Conservation (phyloP, 2,329 filamentous ascomycete species). For the Colletotrichum gigasporum region DNA sequence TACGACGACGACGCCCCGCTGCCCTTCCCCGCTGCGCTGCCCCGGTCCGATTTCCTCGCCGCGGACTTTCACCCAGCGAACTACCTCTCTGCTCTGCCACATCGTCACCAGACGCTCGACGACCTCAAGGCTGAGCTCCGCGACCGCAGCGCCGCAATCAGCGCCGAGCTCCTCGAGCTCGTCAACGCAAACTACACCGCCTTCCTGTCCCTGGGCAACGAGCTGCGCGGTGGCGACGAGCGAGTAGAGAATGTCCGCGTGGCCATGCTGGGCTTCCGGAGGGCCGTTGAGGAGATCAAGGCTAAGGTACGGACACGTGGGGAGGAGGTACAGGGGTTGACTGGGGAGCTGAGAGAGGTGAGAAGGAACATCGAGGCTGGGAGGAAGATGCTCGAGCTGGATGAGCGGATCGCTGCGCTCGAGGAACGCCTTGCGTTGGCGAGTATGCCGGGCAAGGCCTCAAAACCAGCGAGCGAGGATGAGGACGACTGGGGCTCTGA, state of each 20-base stretch:
- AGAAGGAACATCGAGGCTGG: constrained; percentile 70
- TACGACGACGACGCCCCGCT: constrained; percentile 71
- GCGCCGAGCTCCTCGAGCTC: constrained; percentile 88
- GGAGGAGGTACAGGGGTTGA: constrained; percentile 68
- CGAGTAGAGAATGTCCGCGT: constrained; percentile 90
- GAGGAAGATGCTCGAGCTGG: constrained; percentile 72
- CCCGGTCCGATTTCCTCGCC: constrained; percentile 83
- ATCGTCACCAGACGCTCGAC: constrained; percentile 95
- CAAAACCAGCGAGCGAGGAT: constrained; percentile 45
- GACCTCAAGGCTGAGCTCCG: constrained; percentile 89
- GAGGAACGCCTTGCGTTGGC: constrained; percentile 71
- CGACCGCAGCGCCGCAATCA: constrained; percentile 80
- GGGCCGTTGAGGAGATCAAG: constrained; percentile 82
- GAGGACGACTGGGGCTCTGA: constrained; percentile 50
- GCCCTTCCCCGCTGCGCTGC: constrained; percentile 87
- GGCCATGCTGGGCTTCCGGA: constrained; percentile 83
- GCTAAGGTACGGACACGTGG: constrained; percentile 71
- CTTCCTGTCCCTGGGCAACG: constrained; percentile 84
- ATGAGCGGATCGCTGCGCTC: constrained; percentile 68
- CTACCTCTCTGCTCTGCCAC: constrained; percentile 83
- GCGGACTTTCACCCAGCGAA: constrained; percentile 79
- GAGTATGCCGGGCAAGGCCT: constrained; percentile 40
- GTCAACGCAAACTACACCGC: constrained; percentile 96
- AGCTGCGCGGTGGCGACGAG: constrained; percentile 88
- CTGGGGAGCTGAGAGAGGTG: constrained; percentile 74